A percentile compares a stretch with the other conserved stretches of the same genome.
These are phyloP conservation scores for Naganishia antarctica DNA, from an alignment of 768 basidiomycete species.

Conservation along the genomic window DNA sequence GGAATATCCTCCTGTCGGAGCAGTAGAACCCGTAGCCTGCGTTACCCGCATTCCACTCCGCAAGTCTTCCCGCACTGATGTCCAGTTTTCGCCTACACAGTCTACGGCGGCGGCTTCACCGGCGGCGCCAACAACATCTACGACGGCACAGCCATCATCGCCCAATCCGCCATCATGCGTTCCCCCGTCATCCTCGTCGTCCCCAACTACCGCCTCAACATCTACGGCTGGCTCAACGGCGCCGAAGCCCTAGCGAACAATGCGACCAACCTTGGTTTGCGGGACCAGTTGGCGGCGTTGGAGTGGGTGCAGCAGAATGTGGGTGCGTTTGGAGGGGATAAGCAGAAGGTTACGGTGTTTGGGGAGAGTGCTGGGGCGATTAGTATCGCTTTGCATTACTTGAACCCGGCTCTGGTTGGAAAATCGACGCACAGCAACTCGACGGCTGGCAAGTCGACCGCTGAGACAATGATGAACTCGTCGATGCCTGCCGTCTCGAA, in stretches of 20 bases:
- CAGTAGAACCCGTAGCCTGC: not conserved
- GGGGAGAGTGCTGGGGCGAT: constrained; percentile 61
- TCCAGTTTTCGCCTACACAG: not conserved
- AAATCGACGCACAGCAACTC: not conserved
- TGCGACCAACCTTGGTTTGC: constrained; percentile 56
- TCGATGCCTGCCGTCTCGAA: not conserved
- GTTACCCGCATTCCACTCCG: not conserved
- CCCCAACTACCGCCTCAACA: constrained; percentile 56
- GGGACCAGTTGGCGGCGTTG: constrained; percentile 61
- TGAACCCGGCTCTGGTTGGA: constrained; percentile 30
- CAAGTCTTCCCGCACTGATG: not conserved
- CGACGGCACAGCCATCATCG: constrained; percentile 45
- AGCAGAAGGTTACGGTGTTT: constrained; percentile 57
- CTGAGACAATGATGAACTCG: not conserved
- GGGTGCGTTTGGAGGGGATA: constrained; percentile 62
- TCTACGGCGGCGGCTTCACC: constrained; percentile 53
- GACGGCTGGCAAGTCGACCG: no score
- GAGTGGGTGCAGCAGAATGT: constrained; percentile 65
- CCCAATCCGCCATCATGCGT: constrained; percentile 41
- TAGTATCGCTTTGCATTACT: constrained; percentile 52
- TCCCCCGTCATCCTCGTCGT: constrained; percentile 56
- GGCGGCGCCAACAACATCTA: constrained; percentile 42
- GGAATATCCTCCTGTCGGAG: no score
- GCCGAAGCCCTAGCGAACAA: constrained; percentile 35
- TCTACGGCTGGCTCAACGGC: constrained; percentile 53